These are phyloP conservation scores for Candida nemodendra DNA, from an alignment of 805 yeast genomes.

Conservation along the genomic window DNA sequence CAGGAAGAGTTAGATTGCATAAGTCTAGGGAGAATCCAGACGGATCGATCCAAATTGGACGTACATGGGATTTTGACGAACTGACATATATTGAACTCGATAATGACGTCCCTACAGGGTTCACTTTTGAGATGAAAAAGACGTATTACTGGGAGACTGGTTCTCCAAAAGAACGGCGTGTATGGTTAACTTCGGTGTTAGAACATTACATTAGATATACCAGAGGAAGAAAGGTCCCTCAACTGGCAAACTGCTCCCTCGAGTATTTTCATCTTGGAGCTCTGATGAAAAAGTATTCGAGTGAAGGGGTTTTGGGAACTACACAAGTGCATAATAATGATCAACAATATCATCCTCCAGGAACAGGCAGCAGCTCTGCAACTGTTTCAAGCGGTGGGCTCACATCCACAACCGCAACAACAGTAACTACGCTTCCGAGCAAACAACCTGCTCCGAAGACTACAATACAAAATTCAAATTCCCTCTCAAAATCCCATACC, in stretches of 20 bases:
- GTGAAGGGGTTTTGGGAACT: background rate
- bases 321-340: background rate
- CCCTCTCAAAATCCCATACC: too few species aligned
- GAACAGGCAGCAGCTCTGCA: slow-evolving; percentile 10
- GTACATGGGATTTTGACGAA: slow-evolving; percentile 87
- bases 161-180: slow-evolving; percentile 54
- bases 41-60: slow-evolving; percentile 80
- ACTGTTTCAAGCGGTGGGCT: slow-evolving; percentile 10
- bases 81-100: slow-evolving; percentile 57
- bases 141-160: slow-evolving; percentile 81
- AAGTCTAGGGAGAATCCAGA: slow-evolving; percentile 82
- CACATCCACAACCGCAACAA: slow-evolving; percentile 14
- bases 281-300: slow-evolving; percentile 12
- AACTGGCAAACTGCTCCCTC: slow-evolving; percentile 45
- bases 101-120: slow-evolving; percentile 50
- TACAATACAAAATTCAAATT: too few species aligned
- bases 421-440: slow-evolving; percentile 5
- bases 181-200: slow-evolving; percentile 53
- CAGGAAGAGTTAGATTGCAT: slow-evolving; percentile 71
- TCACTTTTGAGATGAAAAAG: slow-evolving; percentile 63
- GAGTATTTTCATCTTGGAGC: slow-evolving; percentile 36
- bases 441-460: too few species aligned
- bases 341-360: slow-evolving; percentile 7
- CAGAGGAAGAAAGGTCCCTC: slow-evolving; percentile 51
- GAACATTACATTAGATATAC: slow-evolving; percentile 55